Conservation (phyloP, 306 rosid genomes). For the Vigna unguiculata region DNA sequence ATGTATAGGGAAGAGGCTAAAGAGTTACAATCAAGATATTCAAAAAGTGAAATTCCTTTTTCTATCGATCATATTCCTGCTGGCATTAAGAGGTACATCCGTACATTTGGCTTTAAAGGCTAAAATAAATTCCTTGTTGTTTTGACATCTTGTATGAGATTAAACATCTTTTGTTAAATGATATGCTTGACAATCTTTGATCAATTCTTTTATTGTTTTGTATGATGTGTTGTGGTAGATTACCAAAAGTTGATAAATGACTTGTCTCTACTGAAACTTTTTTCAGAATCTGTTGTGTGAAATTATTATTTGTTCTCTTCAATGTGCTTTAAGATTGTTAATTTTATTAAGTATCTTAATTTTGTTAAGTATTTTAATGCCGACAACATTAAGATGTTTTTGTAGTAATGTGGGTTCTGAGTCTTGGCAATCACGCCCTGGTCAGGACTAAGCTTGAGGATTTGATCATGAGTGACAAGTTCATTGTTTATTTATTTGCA, state of each 20-base stretch:
- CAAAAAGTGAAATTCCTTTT: slow-evolving; percentile 39
- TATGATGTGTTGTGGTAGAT: slow-evolving; percentile 11
- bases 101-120: neutral
- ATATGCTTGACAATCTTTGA: neutral
- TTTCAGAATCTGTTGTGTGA: neutral
- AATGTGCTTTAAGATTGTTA: slow-evolving; percentile 20
- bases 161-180: slow-evolving; percentile 9
- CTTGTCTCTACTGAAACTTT: neutral
- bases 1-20: slow-evolving; percentile 75
- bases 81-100: slow-evolving; percentile 65
- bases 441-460: no score
- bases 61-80: slow-evolving; percentile 53
- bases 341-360: slow-evolving; percentile 7
- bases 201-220: slow-evolving; percentile 17
- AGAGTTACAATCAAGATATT: slow-evolving; percentile 54
- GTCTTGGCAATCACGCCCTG: neutral
- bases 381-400: slow-evolving; percentile 31
- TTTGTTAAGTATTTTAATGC: neutral
- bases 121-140: slow-evolving; percentile 16
- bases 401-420: neutral
- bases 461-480: slow-evolving; percentile 5
- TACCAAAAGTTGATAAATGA: neutral
- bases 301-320: slow-evolving; percentile 1
- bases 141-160: slow-evolving; percentile 17
- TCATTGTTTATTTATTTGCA: neutral